These are phyloP conservation scores for Asterella californica DNA, from an alignment of 225 moss, liverwort and hornwort species.

Conservation along the genomic window DNA sequence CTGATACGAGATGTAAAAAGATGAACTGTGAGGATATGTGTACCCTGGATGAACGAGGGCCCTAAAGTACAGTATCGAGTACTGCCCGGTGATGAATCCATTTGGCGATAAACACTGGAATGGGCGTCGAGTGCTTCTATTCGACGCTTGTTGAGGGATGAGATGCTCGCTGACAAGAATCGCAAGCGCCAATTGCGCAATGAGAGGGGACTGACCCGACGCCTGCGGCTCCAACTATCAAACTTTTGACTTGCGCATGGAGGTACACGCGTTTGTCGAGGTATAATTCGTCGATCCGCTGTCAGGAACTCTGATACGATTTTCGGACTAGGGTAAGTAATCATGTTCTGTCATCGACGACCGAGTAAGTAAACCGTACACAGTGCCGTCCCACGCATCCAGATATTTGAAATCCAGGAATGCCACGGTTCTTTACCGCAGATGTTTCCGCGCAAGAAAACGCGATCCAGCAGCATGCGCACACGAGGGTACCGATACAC, in stretches of 20 bases:
- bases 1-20: too few species aligned
- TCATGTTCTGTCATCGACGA: neutral
- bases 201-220: neutral
- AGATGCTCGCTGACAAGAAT: neutral
- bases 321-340: neutral
- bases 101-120: neutral
- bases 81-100: too few species aligned
- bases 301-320: neutral
- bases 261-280: slow-evolving; percentile 1
- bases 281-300: neutral
- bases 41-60: too few species aligned
- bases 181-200: neutral
- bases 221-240: neutral
- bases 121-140: neutral
- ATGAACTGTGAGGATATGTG: too few species aligned
- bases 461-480: too few species aligned
- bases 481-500: too few species aligned
- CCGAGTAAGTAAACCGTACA: neutral
- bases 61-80: too few species aligned
- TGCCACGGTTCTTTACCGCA: too few species aligned
- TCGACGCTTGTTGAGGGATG: neutral
- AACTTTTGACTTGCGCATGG: neutral
- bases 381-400: too few species aligned
- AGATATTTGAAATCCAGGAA: too few species aligned
- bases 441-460: too few species aligned